A percentile compares a stretch with the other conserved stretches of the same genome.
phyloP scores from a whole-genome alignment of 2,329 filamentous ascomycete genomes.

The Pseudomassariella vexata region DNA sequence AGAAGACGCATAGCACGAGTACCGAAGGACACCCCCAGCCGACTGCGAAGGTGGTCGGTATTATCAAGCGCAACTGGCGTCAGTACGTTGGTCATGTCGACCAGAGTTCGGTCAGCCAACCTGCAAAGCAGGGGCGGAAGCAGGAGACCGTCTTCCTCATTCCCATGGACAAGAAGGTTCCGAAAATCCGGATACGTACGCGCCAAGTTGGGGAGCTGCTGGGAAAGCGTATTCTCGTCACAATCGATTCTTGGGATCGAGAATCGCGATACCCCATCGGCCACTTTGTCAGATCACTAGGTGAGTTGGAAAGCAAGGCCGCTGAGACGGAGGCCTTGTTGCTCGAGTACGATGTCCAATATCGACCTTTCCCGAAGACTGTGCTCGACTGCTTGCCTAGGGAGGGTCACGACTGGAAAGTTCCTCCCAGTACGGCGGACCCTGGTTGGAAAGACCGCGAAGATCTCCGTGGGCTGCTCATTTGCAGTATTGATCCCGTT shows the following conservation, averaged over 20 bases:
- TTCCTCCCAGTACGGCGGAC: conserved; percentile 73
- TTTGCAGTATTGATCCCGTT: conserved; percentile 95
- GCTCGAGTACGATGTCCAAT: conserved; percentile 95
- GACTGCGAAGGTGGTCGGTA: conserved; percentile 84
- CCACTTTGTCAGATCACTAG: conserved; percentile 88
- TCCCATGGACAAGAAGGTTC: conserved; percentile 96
- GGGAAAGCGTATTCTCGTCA: conserved; percentile 86
- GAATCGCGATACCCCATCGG: conserved; percentile 89
- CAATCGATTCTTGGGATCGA: conserved; percentile 91
- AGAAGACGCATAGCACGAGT: conserved; percentile 70
- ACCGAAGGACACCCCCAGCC: conserved; percentile 78
- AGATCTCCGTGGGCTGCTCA: conserved; percentile 78
- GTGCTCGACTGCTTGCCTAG: conserved; percentile 87
- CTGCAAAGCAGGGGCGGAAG: conserved; percentile 69
- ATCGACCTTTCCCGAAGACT: conserved; percentile 91
- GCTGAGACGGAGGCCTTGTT: conserved; percentile 94
- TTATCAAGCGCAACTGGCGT: conserved; percentile 94
- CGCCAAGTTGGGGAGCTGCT: conserved; percentile 83
- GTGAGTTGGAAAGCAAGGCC: conserved; percentile 93
- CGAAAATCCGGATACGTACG: conserved; percentile 90
- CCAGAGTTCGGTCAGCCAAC: conserved; percentile 71
- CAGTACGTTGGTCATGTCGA: conserved; percentile 98
- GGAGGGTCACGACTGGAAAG: conserved; percentile 91
- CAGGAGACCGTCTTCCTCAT: conserved; percentile 93
- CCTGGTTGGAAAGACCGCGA: conserved; percentile 80